A percentile compares a stretch with the other conserved stretches of the same genome.
Evolutionary conservation across 2,329 filamentous ascomycete genomes (phyloP).

Genomic region (Ceratocystis cubensis): DNA sequence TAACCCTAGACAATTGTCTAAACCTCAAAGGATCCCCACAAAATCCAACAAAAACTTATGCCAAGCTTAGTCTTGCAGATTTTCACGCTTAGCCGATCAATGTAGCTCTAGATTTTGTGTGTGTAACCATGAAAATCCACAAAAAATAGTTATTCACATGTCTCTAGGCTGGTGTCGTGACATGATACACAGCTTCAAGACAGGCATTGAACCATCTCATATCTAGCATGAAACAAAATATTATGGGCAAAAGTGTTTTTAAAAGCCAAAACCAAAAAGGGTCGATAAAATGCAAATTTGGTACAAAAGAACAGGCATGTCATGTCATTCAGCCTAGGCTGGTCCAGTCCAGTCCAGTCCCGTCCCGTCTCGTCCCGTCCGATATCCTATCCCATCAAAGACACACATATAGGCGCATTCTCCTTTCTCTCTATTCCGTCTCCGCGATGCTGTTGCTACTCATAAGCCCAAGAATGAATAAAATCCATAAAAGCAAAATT

Average conservation of each 20-base stretch:
- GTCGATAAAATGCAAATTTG: conserved; percentile 20
- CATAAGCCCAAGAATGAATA: conserved; percentile 9
- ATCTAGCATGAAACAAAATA: no score
- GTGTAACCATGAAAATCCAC: conserved; percentile 8
- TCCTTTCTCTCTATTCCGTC: not conserved
- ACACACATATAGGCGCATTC: conserved; percentile 11
- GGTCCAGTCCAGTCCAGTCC: not conserved
- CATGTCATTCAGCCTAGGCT: not conserved
- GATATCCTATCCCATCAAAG: conserved; percentile 15
- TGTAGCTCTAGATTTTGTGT: conserved; percentile 2
- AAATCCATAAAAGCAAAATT: conserved; percentile 10
- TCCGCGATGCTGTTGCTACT: conserved; percentile 21
- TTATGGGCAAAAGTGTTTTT: no score
- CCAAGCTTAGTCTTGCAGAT: conserved; percentile 1
- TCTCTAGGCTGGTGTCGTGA: not conserved
- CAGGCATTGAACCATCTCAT: not conserved
- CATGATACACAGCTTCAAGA: conserved; percentile 3
- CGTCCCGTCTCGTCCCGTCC: conserved; percentile 6
- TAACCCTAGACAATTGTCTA: not conserved
- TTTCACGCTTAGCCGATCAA: not conserved
- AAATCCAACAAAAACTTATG: not conserved
- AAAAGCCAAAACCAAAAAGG: conserved; percentile 16
- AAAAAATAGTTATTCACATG: conserved; percentile 6
- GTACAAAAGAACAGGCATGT: conserved; percentile 18
- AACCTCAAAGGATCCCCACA: not conserved